These are phyloP conservation scores for Lodderomyces theae DNA, from an alignment of 1,139 yeast species.

Conservation along the genomic window DNA sequence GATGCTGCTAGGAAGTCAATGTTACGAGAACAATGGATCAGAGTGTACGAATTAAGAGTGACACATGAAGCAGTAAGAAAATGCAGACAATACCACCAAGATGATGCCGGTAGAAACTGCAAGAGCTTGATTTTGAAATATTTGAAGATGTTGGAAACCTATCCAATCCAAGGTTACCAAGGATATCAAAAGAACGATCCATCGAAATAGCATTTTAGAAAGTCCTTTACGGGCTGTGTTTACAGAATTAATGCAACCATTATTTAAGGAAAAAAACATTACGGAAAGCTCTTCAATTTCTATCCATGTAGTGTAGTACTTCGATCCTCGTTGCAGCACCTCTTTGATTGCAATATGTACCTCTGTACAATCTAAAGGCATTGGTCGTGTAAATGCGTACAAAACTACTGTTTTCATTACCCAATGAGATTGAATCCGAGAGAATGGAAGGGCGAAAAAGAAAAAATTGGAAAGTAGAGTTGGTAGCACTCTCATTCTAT, in stretches of 20 bases:
- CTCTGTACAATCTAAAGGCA: not conserved
- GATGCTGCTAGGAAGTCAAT: conserved; percentile 73
- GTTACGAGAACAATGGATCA: conserved; percentile 78
- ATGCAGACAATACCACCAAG: conserved; percentile 73
- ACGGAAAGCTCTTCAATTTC: no score
- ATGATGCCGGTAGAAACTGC: conserved; percentile 72
- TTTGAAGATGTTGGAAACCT: conserved; percentile 69
- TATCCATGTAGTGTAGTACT: no score
- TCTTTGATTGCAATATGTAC: no score
- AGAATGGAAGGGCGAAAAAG: not conserved
- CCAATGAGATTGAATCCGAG: conserved; percentile 8
- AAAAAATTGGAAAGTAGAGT: no score
- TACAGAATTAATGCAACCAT: not conserved
- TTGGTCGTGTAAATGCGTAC: conserved; percentile 1
- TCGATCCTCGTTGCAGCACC: no score
- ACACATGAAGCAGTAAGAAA: conserved; percentile 73
- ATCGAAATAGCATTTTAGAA: conserved; percentile 45
- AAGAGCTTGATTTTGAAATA: conserved; percentile 66
- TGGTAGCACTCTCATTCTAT: not conserved
- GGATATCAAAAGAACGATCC: conserved; percentile 89
- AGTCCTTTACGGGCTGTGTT: no score
- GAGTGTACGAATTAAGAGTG: conserved; percentile 64
- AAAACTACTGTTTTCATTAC: conserved; percentile 1
- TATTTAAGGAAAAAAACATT: not conserved
- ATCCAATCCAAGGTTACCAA: conserved; percentile 67